phyloP scores from a whole-genome alignment of 106 monocot species.

The Platanthera guangdongensis region DNA sequence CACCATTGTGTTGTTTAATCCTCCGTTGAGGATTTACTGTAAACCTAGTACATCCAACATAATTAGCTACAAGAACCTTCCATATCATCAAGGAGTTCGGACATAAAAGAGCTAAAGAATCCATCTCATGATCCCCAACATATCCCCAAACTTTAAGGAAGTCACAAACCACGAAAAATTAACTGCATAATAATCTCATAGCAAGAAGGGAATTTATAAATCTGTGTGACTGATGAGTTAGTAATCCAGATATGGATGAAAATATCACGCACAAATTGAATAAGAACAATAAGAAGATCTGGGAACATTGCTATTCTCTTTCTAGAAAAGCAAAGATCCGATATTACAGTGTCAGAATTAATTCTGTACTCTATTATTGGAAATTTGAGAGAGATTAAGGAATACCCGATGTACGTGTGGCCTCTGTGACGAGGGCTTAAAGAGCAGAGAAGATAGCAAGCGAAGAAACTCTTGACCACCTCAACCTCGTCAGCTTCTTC shows the following conservation, averaged over 20 bases:
- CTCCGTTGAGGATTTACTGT: conserved; percentile 79
- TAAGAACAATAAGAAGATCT: background rate
- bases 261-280: background rate
- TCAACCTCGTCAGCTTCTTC: conserved; percentile 6
- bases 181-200: background rate
- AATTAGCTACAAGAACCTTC: conserved; percentile 7
- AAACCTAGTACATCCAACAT: conserved; percentile 23
- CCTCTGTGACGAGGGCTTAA: conserved; percentile 66
- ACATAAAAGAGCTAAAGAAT: background rate
- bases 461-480: conserved; percentile 43
- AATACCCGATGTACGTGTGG: conserved; percentile 75
- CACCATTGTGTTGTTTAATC: conserved; percentile 93
- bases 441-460: conserved; percentile 83
- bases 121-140: too few relatives aligned
- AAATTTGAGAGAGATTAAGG: background rate
- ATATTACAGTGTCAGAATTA: background rate
- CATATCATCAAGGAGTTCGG: background rate
- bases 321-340: background rate
- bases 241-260: background rate
- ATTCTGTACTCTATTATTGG: background rate
- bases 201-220: background rate
- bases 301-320: background rate
- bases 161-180: background rate
- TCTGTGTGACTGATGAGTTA: background rate
- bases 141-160: background rate